Evolutionary conservation across 768 basidiomycete genomes (phyloP), one percentile per base, ranked within the genome.

Genomic region (Boletus sensibilis): DNA sequence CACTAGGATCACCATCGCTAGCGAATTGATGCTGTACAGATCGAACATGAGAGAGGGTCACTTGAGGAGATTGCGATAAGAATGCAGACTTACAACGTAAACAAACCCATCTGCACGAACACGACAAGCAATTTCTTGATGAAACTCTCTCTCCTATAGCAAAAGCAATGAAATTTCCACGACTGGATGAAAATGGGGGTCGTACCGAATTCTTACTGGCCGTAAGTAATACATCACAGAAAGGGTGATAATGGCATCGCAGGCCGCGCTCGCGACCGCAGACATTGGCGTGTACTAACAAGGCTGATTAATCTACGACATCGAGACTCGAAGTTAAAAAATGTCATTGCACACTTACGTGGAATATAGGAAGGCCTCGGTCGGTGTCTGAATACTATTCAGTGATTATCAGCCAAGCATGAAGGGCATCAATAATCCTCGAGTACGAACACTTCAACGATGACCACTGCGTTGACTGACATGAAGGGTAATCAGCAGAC

Each of bases 1-100:
- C 45, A 58, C 66, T 27, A 65, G 40, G 11, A 54, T 40, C 5
- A n/a, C 50, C 55, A 64, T 40, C 18, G 44, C 29, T 9, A 67
- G 18, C 3, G 56, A 14, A 42, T 53, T 53, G 33, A 61, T 29
- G 35, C 65, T 67, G 37, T 16, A 10, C 25, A 25, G 21, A 47
- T 27, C 6, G 20, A 46, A 31, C 14, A 12, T 29, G 4, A 44
- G 12, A n/a, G 29, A 27, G 37, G 20, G 53, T 20, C 10, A 42
- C 2, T 27, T 0, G 4, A 29, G 13, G 20, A 16, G 10, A 23
- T 34, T 35, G 2, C 1, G 16, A 49, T 12, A 7, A 11, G 16
- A 10, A n/a, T 16, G 18, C 5, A 40, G n/a, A 34, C 60, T 56
- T 44, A 62, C 63, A 43, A 63, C 18, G 56, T 57, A 46, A 65